Conservation (phyloP, 2,329 filamentous ascomycete genomes). For the Xylaria digitata region DNA sequence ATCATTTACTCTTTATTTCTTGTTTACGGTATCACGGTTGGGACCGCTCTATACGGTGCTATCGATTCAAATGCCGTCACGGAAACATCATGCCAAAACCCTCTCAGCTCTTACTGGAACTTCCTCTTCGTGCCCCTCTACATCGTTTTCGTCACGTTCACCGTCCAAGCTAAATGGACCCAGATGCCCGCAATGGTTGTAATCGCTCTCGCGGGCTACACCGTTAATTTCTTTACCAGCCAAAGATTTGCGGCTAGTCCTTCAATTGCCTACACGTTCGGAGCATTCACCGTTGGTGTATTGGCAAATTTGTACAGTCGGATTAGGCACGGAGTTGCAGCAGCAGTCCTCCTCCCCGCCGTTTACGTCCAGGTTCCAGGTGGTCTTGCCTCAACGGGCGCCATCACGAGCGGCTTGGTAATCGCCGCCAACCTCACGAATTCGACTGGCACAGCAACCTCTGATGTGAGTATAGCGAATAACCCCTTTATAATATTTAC, state of each 20-base stretch:
- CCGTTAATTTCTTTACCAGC: constrained; percentile 79
- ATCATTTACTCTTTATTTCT: constrained; percentile 78
- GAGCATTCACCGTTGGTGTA: constrained; percentile 80
- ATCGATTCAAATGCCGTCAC: constrained; percentile 59
- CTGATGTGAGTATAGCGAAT: constrained; percentile 39
- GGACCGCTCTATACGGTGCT: constrained; percentile 63
- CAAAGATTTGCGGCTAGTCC: constrained; percentile 74
- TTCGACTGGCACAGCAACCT: constrained; percentile 52
- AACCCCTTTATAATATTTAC: not conserved
- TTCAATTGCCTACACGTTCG: constrained; percentile 81
- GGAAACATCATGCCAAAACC: constrained; percentile 57
- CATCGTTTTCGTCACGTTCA: constrained; percentile 75
- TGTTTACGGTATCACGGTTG: constrained; percentile 76
- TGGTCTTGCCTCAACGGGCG: constrained; percentile 70
- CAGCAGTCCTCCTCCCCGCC: constrained; percentile 85
- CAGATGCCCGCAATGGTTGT: constrained; percentile 80
- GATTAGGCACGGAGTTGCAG: constrained; percentile 77
- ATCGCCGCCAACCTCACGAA: constrained; percentile 65
- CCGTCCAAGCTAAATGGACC: constrained; percentile 85
- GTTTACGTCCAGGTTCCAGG: constrained; percentile 80
- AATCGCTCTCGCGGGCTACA: constrained; percentile 79
- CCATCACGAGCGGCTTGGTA: constrained; percentile 67
- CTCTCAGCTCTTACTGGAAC: constrained; percentile 61
- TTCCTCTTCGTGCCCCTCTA: constrained; percentile 77
- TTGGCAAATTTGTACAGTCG: constrained; percentile 78